Evolutionary conservation across 805 yeast species (phyloP), one percentile per base, ranked within the genome.

Genomic region (Starmerella tilneyi): DNA sequence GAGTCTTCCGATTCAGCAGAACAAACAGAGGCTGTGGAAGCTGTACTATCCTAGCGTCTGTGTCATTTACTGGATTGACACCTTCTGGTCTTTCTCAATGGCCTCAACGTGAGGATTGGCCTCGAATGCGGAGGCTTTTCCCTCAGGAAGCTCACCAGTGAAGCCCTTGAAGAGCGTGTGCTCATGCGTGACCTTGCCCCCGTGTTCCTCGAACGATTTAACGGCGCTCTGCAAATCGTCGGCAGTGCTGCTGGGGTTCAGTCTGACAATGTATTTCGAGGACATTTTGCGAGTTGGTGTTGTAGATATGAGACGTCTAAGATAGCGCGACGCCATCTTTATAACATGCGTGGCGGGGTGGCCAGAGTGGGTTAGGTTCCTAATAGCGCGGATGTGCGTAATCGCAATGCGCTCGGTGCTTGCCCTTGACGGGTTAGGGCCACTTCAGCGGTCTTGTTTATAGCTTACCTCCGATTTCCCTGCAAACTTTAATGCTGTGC

Each of bases 131-230:
- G 44, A 20, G 46, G 48, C 56, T 50, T 59, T 61, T 43, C 56
- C 59, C 16, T 46, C 51, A 23, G 65, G 64, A 9, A 61, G 37
- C 32, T 53, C 47, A 43, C 64, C 64, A 24, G 61, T 53, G 54
- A 61, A 61, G 31, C 64, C 66, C 56, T 60, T 60, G 54, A 62
- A 61, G 20, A 62, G 56, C 15, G 65, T 53, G 53, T 61, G 62
- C 37, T 59, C 51, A 45, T 60, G 64, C 17, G 53, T 37, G 39
- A 62, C 49, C 17, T 55, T 49, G 42, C 65, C 60, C 17, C 60
- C 60, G n/a, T 47, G 44, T n/a, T 46, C 31, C 50, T 56, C 55
- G 45, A 56, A 56, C 11, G 52, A 38, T 23, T 45, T 31, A 21
- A 45, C 39, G 15, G 58, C 46, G 42, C 40, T 45, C 42, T 54